These are phyloP conservation scores for Cryptococcus sp. DNA, from an alignment of 1,284 basidiomycete genomes.

Conservation along the genomic window DNA sequence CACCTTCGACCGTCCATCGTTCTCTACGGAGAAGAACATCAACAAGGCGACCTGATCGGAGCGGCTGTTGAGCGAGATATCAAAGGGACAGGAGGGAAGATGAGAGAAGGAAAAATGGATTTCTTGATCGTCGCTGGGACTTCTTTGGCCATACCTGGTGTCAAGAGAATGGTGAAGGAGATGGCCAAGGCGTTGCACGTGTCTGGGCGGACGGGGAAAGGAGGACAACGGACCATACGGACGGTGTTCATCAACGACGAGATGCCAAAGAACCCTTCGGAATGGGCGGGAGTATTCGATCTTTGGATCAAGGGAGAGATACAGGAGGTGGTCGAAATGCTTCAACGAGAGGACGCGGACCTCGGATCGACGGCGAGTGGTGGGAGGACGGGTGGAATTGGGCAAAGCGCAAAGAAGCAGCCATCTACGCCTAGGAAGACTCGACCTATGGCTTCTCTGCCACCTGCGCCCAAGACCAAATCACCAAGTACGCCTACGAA, in stretches of 20 bases:
- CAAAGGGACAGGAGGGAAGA: conserved; percentile 51
- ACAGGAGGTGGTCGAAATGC: conserved; percentile 55
- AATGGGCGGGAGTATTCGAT: conserved; percentile 90
- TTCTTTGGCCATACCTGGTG: conserved; percentile 81
- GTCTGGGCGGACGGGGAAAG: conserved; percentile 2
- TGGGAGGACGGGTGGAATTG: no score
- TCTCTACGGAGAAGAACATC: conserved; percentile 83
- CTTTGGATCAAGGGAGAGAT: conserved; percentile 86
- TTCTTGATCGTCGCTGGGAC: conserved; percentile 86
- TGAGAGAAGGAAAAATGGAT: conserved; percentile 51
- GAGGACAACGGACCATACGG: conserved; percentile 51
- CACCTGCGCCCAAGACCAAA: neutral
- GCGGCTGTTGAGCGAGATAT: conserved; percentile 70
- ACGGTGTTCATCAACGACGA: conserved; percentile 83
- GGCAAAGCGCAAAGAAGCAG: no score
- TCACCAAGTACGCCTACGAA: neutral
- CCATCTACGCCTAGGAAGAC: no score
- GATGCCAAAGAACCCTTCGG: conserved; percentile 66
- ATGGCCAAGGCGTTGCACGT: conserved; percentile 63
- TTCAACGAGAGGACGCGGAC: conserved; percentile 40
- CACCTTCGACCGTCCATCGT: conserved; percentile 80
- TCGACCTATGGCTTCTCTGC: neutral
- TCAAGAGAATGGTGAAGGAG: conserved; percentile 86
- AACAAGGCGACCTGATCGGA: conserved; percentile 80
- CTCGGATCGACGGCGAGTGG: no score